These are phyloP conservation scores for Mallotus nudiflorus DNA, from an alignment of 345 rosid genomes.

Conservation along the genomic window DNA sequence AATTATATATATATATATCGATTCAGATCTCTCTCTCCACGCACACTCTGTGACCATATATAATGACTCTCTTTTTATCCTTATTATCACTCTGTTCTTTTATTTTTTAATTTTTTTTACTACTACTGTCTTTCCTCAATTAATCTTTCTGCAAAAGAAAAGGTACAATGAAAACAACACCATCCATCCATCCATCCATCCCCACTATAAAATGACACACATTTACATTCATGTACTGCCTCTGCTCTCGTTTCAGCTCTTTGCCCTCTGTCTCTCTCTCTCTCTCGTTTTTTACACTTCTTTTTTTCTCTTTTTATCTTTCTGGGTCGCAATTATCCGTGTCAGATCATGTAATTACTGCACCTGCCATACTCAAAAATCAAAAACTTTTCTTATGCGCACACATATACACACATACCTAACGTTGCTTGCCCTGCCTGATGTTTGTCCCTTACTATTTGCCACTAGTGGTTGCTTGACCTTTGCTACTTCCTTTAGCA, in stretches of 20 bases:
- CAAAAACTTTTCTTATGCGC: conserved; percentile 5
- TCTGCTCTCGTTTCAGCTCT: conserved; percentile 25
- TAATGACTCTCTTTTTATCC: conserved; percentile 31
- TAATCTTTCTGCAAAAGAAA: conserved; percentile 12
- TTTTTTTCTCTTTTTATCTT: conserved; percentile 2
- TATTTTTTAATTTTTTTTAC: neutral
- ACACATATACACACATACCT: conserved; percentile 30
- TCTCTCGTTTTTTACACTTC: neutral
- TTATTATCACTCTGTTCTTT: conserved; percentile 16
- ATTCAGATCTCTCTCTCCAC: conserved; percentile 12
- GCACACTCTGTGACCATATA: conserved; percentile 28
- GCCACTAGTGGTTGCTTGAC: neutral
- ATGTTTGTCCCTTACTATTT: conserved; percentile 23
- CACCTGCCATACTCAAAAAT: conserved; percentile 40
- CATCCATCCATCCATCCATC: too few relatives aligned
- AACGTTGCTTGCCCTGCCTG: conserved; percentile 40
- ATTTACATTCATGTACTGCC: conserved; percentile 23
- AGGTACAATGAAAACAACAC: neutral
- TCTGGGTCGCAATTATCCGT: conserved; percentile 47
- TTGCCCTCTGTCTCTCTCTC: conserved; percentile 23
- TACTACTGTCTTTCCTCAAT: conserved; percentile 7
- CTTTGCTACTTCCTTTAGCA: neutral
- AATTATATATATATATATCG: too few relatives aligned
- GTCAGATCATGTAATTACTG: conserved; percentile 66
- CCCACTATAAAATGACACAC: neutral